phyloP scores from a whole-genome alignment of 495 filamentous ascomycete species.

The Sporormia fimetaria region DNA sequence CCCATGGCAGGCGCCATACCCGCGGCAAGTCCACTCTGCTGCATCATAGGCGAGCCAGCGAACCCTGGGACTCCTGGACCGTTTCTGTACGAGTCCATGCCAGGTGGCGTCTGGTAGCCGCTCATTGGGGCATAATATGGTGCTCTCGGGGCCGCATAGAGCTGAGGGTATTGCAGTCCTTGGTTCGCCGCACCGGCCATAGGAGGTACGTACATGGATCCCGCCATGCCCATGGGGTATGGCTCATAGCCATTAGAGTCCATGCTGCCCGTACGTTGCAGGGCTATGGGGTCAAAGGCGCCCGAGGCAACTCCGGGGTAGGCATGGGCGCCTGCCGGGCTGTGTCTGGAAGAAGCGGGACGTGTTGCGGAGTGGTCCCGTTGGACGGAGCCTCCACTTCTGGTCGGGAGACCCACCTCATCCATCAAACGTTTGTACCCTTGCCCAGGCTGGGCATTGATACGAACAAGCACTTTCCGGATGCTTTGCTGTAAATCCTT shows the following conservation, averaged over 20 bases:
- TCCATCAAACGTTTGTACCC: constrained; percentile 99
- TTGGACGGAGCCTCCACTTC: constrained; percentile 34
- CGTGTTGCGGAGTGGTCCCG: constrained; percentile 32
- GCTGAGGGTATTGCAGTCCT: constrained; percentile 52
- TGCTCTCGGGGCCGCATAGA: constrained; percentile 35
- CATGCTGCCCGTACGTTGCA: constrained; percentile 46
- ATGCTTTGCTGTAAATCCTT: constrained; percentile 82
- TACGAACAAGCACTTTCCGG: constrained; percentile 70
- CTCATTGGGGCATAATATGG: constrained; percentile 20
- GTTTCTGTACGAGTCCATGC: constrained; percentile 20
- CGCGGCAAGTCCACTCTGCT: constrained; percentile 15
- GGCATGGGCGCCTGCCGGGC: constrained; percentile 32
- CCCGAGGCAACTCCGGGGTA: constrained; percentile 33
- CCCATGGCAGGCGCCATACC: constrained; percentile 18
- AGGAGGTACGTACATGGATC: constrained; percentile 39
- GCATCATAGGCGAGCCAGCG: constrained; percentile 20
- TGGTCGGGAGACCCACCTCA: constrained; percentile 75
- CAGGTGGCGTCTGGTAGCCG: constrained; percentile 15
- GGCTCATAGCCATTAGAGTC: constrained; percentile 43
- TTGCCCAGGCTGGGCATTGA: constrained; percentile 88
- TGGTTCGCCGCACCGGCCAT: constrained; percentile 41
- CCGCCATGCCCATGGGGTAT: constrained; percentile 41
- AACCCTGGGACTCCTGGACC: constrained; percentile 15
- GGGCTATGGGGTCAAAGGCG: constrained; percentile 33
- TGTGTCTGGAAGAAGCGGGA: constrained; percentile 43